Evolutionary conservation across 331 rosid genomes (phyloP).

Genomic region (Acacia pycnantha): DNA sequence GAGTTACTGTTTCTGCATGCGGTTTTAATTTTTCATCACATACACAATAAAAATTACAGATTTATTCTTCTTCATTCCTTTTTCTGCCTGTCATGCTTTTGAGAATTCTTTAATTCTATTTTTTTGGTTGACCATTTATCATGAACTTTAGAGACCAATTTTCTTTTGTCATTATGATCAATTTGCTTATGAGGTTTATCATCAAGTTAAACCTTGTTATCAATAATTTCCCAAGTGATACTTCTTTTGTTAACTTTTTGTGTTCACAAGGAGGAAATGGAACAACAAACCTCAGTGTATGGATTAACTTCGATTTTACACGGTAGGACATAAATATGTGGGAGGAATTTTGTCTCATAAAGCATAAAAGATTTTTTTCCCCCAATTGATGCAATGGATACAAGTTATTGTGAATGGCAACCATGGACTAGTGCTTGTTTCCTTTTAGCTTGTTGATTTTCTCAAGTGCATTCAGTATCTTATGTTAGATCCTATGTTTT

Average conservation of each 20-base stretch:
- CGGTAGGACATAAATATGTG: no score
- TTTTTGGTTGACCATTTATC: slow-evolving; percentile 34
- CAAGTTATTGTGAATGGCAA: no score
- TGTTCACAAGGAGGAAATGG: background rate
- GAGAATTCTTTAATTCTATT: slow-evolving; percentile 29
- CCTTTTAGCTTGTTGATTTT: no score
- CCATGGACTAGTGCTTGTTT: no score
- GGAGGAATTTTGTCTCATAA: no score
- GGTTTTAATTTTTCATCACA: slow-evolving; percentile 24
- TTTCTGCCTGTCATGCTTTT: slow-evolving; percentile 33
- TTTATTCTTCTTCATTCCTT: slow-evolving; percentile 27
- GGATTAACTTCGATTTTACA: no score
- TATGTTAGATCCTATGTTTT: no score
- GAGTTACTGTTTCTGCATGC: slow-evolving; percentile 44
- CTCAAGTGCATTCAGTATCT: no score
- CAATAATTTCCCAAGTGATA: background rate
- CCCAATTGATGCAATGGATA: no score
- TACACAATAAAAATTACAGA: slow-evolving; percentile 3
- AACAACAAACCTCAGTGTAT: background rate
- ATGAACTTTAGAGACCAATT: background rate
- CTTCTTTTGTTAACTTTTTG: background rate
- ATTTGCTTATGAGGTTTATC: background rate
- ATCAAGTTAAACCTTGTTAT: background rate
- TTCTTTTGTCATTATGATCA: background rate
- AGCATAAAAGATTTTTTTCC: no score